These are phyloP conservation scores for Blastomyces percursus DNA, from an alignment of 2,329 filamentous ascomycete species.

Conservation along the genomic window DNA sequence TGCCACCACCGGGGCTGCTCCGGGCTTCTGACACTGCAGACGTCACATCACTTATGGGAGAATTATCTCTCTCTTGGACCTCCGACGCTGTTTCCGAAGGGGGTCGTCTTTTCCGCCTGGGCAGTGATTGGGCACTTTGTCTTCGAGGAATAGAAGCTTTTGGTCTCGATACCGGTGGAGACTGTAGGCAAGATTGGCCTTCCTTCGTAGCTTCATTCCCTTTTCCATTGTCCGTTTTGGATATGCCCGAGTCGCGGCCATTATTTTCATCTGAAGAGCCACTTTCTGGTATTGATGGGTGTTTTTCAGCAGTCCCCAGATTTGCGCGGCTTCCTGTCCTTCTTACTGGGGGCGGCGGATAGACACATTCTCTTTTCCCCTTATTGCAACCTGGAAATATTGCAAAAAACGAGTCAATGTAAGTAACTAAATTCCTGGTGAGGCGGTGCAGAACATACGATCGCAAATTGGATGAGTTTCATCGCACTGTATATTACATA, in stretches of 20 bases:
- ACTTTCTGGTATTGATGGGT: slow-evolving; percentile 34
- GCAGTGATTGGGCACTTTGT: slow-evolving; percentile 23
- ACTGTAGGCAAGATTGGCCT: slow-evolving; percentile 18
- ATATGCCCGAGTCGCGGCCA: slow-evolving; percentile 29
- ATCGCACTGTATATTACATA: slow-evolving; percentile 56
- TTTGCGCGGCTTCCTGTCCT: slow-evolving; percentile 32
- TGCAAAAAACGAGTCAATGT: slow-evolving; percentile 8
- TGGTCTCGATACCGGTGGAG: slow-evolving; percentile 16
- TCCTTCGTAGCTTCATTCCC: slow-evolving; percentile 33
- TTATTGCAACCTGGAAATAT: slow-evolving; percentile 63
- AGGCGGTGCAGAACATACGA: slow-evolving; percentile 34
- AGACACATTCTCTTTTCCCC: slow-evolving; percentile 79
- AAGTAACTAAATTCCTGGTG: slow-evolving; percentile 11
- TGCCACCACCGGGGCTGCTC: slow-evolving; percentile 18
- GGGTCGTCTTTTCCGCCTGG: slow-evolving; percentile 19
- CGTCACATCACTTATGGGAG: slow-evolving; percentile 43
- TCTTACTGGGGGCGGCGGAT: slow-evolving; percentile 54
- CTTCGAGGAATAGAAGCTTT: slow-evolving; percentile 18
- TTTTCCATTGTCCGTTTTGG: slow-evolving; percentile 26
- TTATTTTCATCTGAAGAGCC: slow-evolving; percentile 44
- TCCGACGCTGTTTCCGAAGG: slow-evolving; percentile 26
- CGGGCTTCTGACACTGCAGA: slow-evolving; percentile 25
- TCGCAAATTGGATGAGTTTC: slow-evolving; percentile 81
- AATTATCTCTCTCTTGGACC: slow-evolving; percentile 38
- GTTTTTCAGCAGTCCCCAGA: slow-evolving; percentile 32